These are phyloP conservation scores for Moniliophthora roreri DNA, from an alignment of 1,284 basidiomycete genomes.

Conservation along the genomic window DNA sequence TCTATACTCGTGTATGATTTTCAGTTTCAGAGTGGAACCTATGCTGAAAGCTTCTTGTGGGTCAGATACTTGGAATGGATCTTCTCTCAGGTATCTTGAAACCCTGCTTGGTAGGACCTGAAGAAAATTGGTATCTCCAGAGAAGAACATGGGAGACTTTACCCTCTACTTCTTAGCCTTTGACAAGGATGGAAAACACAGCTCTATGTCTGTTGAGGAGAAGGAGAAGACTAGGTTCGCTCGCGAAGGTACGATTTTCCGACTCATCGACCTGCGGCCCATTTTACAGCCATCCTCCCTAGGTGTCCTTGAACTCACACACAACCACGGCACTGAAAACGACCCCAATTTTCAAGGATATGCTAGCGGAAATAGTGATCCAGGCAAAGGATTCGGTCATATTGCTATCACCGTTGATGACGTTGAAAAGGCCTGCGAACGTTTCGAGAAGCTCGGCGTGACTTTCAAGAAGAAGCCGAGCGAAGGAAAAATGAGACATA, in stretches of 20 bases:
- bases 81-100: conserved; percentile 53
- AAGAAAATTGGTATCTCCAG: conserved; percentile 29
- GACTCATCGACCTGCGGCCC: conserved; percentile 13
- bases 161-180: conserved; percentile 84
- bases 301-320: conserved; percentile 85
- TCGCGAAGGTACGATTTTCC: conserved; percentile 56
- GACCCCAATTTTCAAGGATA: conserved; percentile 81
- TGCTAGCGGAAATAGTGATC: conserved; percentile 82
- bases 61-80: conserved; percentile 84
- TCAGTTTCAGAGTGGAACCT: background rate
- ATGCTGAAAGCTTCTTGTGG: conserved; percentile 1
- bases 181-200: conserved; percentile 48
- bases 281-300: conserved; percentile 12
- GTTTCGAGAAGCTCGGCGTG: conserved; percentile 83
- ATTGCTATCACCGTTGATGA: conserved; percentile 87
- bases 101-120: background rate
- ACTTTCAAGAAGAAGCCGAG: conserved; percentile 86
- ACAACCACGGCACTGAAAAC: conserved; percentile 88
- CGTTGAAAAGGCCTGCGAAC: conserved; percentile 80
- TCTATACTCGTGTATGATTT: conserved; percentile 65
- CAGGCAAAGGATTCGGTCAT: conserved; percentile 79
- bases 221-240: conserved; percentile 45
- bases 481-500: conserved; percentile 85
- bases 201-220: conserved; percentile 47
- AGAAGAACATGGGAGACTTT: conserved; percentile 57